phyloP scores from a whole-genome alignment of 768 basidiomycete genomes.

The Leccinum boreale region DNA sequence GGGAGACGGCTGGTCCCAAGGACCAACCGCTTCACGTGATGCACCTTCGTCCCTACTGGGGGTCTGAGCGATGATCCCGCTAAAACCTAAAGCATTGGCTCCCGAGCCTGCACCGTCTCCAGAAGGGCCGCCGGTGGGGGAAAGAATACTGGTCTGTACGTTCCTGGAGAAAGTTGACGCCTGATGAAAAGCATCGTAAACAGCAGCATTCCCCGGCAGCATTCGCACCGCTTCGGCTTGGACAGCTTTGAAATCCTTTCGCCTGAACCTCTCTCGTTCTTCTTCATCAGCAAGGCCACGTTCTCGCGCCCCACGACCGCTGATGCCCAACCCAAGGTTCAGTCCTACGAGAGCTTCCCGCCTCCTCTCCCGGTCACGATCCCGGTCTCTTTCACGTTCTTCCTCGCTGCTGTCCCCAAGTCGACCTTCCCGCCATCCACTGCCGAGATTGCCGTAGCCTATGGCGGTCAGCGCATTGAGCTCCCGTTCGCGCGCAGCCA shows the following conservation, averaged over 20 bases:
- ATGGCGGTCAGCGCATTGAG: constrained; percentile 46
- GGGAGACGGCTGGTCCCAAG: constrained; percentile 33
- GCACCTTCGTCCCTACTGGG: constrained; percentile 22
- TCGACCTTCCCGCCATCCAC: constrained; percentile 36
- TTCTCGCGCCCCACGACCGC: constrained; percentile 55
- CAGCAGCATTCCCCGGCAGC: constrained; percentile 41
- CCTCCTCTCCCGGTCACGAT: constrained; percentile 39
- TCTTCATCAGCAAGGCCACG: constrained; percentile 59
- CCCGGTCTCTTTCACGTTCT: constrained; percentile 47
- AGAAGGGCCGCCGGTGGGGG: constrained; percentile 14
- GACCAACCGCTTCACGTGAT: constrained; percentile 27
- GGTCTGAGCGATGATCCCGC: constrained; percentile 26
- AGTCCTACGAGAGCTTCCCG: constrained; percentile 44
- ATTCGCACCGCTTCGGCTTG: constrained; percentile 38
- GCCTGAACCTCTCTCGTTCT: constrained; percentile 51
- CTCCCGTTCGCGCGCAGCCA: constrained; percentile 47
- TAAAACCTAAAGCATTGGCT: constrained; percentile 21
- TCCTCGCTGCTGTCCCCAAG: constrained; percentile 33
- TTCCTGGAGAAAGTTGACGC: constrained; percentile 36
- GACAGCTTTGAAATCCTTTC: constrained; percentile 46
- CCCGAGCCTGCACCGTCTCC: constrained; percentile 16
- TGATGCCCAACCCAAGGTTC: constrained; percentile 26
- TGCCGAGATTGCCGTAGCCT: constrained; percentile 35
- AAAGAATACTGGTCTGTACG: constrained; percentile 22
- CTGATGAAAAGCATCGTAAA: constrained; percentile 80